Conservation (phyloP, 257 asterid genomes). For the Dorcoceras hygrometricum region DNA sequence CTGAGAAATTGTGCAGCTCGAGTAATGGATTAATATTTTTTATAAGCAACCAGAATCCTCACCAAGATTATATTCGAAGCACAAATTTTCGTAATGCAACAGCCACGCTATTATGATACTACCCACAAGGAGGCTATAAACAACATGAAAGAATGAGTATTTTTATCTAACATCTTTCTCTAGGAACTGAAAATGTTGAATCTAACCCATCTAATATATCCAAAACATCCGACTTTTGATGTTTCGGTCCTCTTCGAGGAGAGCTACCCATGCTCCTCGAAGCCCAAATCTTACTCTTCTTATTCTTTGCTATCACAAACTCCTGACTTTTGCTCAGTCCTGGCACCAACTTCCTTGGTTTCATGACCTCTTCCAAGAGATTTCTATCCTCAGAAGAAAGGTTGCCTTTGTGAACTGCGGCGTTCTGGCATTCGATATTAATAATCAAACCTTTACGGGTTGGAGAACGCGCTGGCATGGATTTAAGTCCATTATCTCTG, state of each 20-base stretch:
- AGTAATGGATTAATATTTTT: neutral
- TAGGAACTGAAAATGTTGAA: slow-evolving; percentile 42
- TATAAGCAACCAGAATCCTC: slow-evolving; percentile 3
- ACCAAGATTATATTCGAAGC: neutral
- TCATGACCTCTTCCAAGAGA: slow-evolving; percentile 72
- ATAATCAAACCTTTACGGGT: slow-evolving; percentile 40
- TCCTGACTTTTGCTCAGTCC: slow-evolving; percentile 94
- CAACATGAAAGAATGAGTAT: slow-evolving; percentile 1
- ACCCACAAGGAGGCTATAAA: neutral
- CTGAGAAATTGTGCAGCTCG: neutral
- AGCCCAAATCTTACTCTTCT: slow-evolving; percentile 43
- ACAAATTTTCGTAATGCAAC: too few relatives aligned
- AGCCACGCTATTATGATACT: neutral
- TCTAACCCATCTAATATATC: slow-evolving; percentile 81
- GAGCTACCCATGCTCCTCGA: slow-evolving; percentile 79
- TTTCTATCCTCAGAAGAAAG: slow-evolving; percentile 66
- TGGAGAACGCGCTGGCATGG: slow-evolving; percentile 55
- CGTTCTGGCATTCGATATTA: slow-evolving; percentile 10
- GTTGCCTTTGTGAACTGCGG: slow-evolving; percentile 25
- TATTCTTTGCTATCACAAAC: slow-evolving; percentile 36
- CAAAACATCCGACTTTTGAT: slow-evolving; percentile 50
- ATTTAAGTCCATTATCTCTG: slow-evolving; percentile 52
- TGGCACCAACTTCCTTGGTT: slow-evolving; percentile 46
- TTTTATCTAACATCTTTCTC: slow-evolving; percentile 12
- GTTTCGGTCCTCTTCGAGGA: slow-evolving; percentile 43